Conservation (phyloP, 352 stramenopile species). For the Globisporangium perplexum region DNA sequence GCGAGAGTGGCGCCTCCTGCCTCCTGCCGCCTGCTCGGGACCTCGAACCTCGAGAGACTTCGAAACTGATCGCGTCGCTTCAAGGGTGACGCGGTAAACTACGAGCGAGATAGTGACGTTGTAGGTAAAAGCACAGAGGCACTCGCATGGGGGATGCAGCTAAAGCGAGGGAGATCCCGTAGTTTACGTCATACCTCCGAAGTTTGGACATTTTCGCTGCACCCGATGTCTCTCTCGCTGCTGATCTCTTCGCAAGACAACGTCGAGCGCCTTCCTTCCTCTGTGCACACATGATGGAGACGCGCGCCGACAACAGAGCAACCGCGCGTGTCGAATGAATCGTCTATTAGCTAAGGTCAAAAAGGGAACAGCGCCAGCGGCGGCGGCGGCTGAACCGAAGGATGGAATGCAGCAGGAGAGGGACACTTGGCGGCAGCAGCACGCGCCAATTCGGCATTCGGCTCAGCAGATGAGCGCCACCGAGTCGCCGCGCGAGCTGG, state of each 20-base stretch:
- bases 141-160: neutral
- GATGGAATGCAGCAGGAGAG: neutral
- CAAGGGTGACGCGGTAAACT: neutral
- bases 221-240: no score
- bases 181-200: neutral
- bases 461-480: conserved; percentile 41
- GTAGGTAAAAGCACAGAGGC: neutral
- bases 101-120: neutral
- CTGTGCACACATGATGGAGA: neutral
- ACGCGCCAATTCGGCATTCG: no score
- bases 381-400: neutral
- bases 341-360: conserved; percentile 1
- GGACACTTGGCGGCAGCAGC: neutral
- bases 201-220: neutral
- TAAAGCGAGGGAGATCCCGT: neutral
- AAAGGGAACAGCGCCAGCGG: neutral
- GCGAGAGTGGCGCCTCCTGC: no score
- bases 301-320: neutral
- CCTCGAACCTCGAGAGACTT: no score
- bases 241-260: neutral
- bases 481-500: conserved; percentile 25
- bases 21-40: neutral
- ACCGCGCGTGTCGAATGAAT: neutral
- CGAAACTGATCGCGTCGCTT: conserved; percentile 2
- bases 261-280: neutral